Percentiles rank a stretch among this genome's conserved stretches.
These are phyloP conservation scores for Dendrobium nobile DNA, from an alignment of 106 monocot species.

Conservation along the genomic window DNA sequence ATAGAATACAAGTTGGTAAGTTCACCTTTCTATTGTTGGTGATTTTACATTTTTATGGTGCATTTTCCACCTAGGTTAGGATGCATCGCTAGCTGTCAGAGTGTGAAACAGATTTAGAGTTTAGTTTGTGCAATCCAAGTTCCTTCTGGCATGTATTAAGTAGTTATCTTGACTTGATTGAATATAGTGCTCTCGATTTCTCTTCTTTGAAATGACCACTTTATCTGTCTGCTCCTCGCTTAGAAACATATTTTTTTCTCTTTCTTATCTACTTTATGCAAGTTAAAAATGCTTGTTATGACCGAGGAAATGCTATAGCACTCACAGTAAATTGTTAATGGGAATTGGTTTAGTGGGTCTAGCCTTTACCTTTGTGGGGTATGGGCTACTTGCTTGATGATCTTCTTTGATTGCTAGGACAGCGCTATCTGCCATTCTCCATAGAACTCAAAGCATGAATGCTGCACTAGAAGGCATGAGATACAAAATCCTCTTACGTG, in stretches of 20 bases:
- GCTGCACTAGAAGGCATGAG: no score
- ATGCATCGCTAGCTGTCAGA: not conserved
- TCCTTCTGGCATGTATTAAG: not conserved
- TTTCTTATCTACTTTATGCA: not conserved
- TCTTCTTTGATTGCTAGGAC: no score
- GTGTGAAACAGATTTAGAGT: not conserved
- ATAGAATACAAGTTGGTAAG: conserved; percentile 51
- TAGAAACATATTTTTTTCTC: not conserved
- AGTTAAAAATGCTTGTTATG: not conserved
- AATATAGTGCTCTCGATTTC: not conserved
- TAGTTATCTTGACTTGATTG: not conserved
- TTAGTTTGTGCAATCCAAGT: not conserved
- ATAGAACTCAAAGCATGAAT: no score
- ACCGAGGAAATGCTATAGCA: not conserved
- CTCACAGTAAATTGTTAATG: no score
- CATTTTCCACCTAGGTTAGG: not conserved
- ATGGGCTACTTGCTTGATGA: no score
- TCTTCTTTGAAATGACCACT: not conserved
- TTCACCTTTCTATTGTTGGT: not conserved
- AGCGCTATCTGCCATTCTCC: no score
- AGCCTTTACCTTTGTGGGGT: no score
- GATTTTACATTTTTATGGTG: not conserved
- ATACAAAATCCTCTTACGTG: no score
- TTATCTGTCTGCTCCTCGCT: not conserved
- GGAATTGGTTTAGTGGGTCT: no score